Evolutionary conservation across 768 basidiomycete genomes (phyloP), one percentile per base, ranked within the genome.

Genomic region (Kwoniella heveanensis): DNA sequence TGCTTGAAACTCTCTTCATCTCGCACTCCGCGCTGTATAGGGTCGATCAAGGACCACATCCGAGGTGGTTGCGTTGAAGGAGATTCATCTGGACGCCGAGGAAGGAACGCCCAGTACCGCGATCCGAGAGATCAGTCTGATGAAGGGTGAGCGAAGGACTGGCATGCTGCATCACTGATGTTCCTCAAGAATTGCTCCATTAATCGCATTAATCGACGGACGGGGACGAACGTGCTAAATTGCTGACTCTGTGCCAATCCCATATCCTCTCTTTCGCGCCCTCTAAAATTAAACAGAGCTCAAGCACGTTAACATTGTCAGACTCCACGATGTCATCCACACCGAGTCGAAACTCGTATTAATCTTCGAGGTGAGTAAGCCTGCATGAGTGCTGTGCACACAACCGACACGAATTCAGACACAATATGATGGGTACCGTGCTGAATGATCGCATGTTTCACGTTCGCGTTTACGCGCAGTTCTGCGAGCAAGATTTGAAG

Each of bases 41-140:
- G 96, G 96, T 17, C 88, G 95, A 67, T 96, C 93, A 22, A 84
- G 94, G 65, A 92, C 92, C 30, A 98, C 94, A n/a, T 96, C 96
- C 73, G 96, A 98, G 80, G 92, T 96, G 56, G 96, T 99, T 19
- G 96, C 96, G 13, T 81, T 99, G 60, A 99, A 99, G 81, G 96
- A 99, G 83, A 99, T 99, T 68, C 94, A 98, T 76, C 89, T 99
- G 64, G 96, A 99, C 83, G 91, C 96, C 4, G 96, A 99, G 81
- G 96, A 99, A 82, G 96, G 96, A 32, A 99, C 96, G 0, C 96
- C 96, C 30, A 93, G 91, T 50, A 99, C 96, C 15, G 96, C 96
- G 58, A 99, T 99, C 79, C 89, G 96, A 51, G 96, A 99, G 84
- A 98, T 99, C 74, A 94, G 91, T 46, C 86, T 98, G 69, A 97